A percentile compares a stretch with the other conserved stretches of the same genome.
Conservation (phyloP, 371 early-diverging fungal genomes). For the Rhizopus arrhizus region DNA sequence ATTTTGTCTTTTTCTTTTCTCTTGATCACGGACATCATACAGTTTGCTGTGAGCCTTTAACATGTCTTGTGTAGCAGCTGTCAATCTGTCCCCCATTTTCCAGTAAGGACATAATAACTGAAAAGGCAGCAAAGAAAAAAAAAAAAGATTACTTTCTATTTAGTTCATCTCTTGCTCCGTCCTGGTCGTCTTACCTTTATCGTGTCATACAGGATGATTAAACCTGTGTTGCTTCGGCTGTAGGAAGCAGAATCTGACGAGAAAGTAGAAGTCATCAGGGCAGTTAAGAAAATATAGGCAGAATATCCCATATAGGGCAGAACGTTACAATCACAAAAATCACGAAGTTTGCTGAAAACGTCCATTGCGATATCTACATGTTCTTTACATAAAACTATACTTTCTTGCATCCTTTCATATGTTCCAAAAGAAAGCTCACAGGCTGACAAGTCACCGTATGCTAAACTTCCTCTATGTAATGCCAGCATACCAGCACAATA, state of each 20-base stretch:
- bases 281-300: constrained; percentile 50
- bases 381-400: constrained; percentile 35
- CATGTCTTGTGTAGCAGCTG: constrained; percentile 41
- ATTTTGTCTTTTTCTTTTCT: not conserved
- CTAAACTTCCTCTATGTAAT: constrained; percentile 49
- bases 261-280: constrained; percentile 48
- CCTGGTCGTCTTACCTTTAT: constrained; percentile 14
- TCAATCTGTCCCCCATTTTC: constrained; percentile 47
- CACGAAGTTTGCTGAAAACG: constrained; percentile 37
- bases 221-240: constrained; percentile 34
- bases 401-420: constrained; percentile 30
- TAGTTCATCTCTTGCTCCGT: not conserved
- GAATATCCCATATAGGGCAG: constrained; percentile 51
- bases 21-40: constrained; percentile 32
- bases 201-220: constrained; percentile 30
- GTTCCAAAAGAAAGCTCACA: constrained; percentile 20
- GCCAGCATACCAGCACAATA: constrained; percentile 43
- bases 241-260: constrained; percentile 41
- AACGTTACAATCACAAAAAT: constrained; percentile 41
- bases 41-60: constrained; percentile 40
- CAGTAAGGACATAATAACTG: constrained; percentile 36
- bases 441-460: constrained; percentile 37
- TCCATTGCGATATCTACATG: constrained; percentile 39
- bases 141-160: not conserved
- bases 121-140: not conserved